Base-by-base conservation (phyloP, 2,329 filamentous ascomycete species). In the Aspergillus brunneoviolaceus region DNA sequence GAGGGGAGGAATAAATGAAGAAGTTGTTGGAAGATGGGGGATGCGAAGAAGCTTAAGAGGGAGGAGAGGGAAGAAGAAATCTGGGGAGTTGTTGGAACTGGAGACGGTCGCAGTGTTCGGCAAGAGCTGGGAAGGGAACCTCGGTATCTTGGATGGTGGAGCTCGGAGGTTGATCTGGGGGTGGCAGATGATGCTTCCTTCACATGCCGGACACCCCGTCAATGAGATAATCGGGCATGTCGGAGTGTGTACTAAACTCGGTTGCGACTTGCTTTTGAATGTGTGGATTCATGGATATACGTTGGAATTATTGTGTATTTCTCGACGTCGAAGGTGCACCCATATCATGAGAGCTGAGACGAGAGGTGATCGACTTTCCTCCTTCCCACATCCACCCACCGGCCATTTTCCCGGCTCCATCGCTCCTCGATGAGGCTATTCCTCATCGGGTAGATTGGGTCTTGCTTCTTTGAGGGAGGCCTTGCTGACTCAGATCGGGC, bases 151-250 rank as follows among this genome's bases (percentile, higher is more conserved):
- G 51, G 16, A 42, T 47, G 52, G 45, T 55, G 60, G 62, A 64
- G 63, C 61, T 67, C 66, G 64, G 66, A 60, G 54, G 58, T 58
- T 66, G 47, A 50, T 47, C 53, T 57, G 63, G 66, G 69, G 64
- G 60, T 60, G 68, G 70, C 66, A 70, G 65, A 68, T 70, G 60
- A 51, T 52, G 29, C 49, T 25, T 45, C 49, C 61, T 71, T 75
- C 72, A 75, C 72, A 75, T 75, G 72, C 72, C 71, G 72, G 70
- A 58, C 21, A 49, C 29, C 14, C 5, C 23, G n/a, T 49, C 49
- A 25, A 27, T 55, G 50, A 49, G 51, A 52, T 55, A 51, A 52
- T 50, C n/a, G 29, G 12, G 23, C 29, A 50, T 47, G 10, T 25
- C 51, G 10, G 16, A 31, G 5, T 3, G 25, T 35, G 27, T 31